Evolutionary conservation across 2,329 filamentous ascomycete species (phyloP).

Genomic region (Phaeosphaeria sp.): DNA sequence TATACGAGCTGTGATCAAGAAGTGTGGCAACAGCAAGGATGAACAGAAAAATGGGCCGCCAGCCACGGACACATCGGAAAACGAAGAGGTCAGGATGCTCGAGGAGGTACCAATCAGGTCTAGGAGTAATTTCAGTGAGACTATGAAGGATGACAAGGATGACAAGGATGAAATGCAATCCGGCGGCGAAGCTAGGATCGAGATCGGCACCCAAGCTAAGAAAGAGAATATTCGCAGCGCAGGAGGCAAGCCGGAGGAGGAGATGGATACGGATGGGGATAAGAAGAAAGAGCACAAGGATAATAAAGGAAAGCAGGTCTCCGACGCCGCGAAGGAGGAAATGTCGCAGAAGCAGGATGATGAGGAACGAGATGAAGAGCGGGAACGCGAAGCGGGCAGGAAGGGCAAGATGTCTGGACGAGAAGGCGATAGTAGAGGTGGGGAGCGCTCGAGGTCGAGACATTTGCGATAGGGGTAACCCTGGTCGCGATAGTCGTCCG

Average conservation of each 20-base stretch:
- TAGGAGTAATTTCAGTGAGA: too few relatives aligned
- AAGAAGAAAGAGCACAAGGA: background rate
- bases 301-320: background rate
- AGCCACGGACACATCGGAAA: background rate
- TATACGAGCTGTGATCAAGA: constrained; percentile 29
- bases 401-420: constrained; percentile 5
- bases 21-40: constrained; percentile 9
- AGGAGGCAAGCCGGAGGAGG: background rate
- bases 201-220: background rate
- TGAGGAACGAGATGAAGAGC: background rate
- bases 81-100: background rate
- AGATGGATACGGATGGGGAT: background rate
- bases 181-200: background rate
- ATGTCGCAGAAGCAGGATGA: too few relatives aligned
- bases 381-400: background rate
- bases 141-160: too few relatives aligned
- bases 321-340: background rate
- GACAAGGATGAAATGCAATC: background rate
- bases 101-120: background rate
- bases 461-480: background rate
- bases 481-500: too few relatives aligned
- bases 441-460: constrained; percentile 11
- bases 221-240: background rate
- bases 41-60: background rate
- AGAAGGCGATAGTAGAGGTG: constrained; percentile 10